Evolutionary conservation across 2,329 filamentous ascomycete species (phyloP), one percentile per base, ranked within the genome.

Genomic region (Tympanopsis confertula): DNA sequence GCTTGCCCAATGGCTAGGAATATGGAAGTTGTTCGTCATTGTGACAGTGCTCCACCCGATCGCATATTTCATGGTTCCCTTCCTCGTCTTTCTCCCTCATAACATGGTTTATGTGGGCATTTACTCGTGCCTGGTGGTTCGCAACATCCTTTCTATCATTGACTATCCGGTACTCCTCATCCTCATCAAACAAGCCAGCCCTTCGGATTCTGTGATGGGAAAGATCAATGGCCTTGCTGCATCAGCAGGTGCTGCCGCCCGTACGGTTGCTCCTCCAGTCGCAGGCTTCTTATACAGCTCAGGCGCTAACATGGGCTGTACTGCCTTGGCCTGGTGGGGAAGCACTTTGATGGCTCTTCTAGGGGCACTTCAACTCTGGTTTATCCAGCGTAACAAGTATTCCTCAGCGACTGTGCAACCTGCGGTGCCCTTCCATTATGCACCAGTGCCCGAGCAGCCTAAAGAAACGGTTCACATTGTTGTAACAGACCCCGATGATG

Each of bases 221-320:
- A 78, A 73, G 47, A 81, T 86, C 53, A 86, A 86, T 44, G 81
- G 81, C 0, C 59, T 85, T 5, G 79, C 80, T 35, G 82, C 82
- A 42, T 80, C 75, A 3, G 79, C 74, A 2, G 81, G 79, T n/a
- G 82, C 80, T 15, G 71, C 76, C 4, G 78, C 77, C 41, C 68
- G 81, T n/a, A 84, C 78, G 0, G 52, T 85, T 28, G 78, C 79
- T 1, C 80, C 79, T 17, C 81, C 81, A 0, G 56, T 85, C 19
- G 76, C 77, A 2, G 81, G 81, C 2, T 66, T 77, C 20, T 62
- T 86, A 4, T 86, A 85, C 47, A 73, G 74, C 13, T 50, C 73
- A 3, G 78, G 78, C 4, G 69, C 30, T 18, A 15, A 33, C 7
- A 33, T 33, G 10, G 17, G 17, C 17, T 33, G 10, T 15, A 33